phyloP scores from a whole-genome alignment of 495 filamentous ascomycete species.

The Podospora comata region DNA sequence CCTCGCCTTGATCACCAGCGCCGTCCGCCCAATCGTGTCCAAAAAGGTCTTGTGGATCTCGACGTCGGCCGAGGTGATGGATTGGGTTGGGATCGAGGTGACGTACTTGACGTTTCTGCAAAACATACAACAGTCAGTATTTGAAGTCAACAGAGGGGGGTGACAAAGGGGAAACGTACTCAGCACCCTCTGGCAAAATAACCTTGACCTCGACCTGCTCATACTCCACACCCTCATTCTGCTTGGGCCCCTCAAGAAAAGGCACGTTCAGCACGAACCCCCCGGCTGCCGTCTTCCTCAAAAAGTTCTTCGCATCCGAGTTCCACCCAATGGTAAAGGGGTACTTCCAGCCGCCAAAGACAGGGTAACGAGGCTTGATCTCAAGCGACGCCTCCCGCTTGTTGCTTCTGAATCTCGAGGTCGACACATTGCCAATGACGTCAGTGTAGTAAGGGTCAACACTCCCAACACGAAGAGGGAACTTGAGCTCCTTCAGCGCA shows the following conservation, averaged over 20 bases:
- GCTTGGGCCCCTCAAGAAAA: conserved; percentile 90
- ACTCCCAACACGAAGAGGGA: conserved; percentile 74
- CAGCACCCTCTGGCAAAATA: conserved; percentile 86
- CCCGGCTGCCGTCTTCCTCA: conserved; percentile 61
- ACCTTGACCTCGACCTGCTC: conserved; percentile 76
- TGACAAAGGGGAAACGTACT: conserved; percentile 53
- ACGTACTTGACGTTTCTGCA: conserved; percentile 64
- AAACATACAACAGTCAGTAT: conserved; percentile 4
- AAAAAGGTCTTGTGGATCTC: conserved; percentile 70
- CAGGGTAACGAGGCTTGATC: conserved; percentile 84
- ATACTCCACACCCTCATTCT: conserved; percentile 79
- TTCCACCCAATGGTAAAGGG: conserved; percentile 95
- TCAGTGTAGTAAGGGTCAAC: conserved; percentile 90
- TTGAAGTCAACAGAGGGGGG: background rate
- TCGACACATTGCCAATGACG: conserved; percentile 95
- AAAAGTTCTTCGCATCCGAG: conserved; percentile 69
- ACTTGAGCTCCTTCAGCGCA: conserved; percentile 76
- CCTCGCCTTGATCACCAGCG: conserved; percentile 72
- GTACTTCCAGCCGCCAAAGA: conserved; percentile 98
- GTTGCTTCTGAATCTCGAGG: conserved; percentile 79
- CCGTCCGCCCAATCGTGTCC: conserved; percentile 87
- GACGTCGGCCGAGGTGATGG: conserved; percentile 55
- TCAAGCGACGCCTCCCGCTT: conserved; percentile 78
- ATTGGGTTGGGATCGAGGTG: conserved; percentile 57
- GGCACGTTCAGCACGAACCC: conserved; percentile 87